A percentile compares a stretch with the other conserved stretches of the same genome.
Conservation (phyloP, 768 basidiomycete species). For the Imleria badia region DNA sequence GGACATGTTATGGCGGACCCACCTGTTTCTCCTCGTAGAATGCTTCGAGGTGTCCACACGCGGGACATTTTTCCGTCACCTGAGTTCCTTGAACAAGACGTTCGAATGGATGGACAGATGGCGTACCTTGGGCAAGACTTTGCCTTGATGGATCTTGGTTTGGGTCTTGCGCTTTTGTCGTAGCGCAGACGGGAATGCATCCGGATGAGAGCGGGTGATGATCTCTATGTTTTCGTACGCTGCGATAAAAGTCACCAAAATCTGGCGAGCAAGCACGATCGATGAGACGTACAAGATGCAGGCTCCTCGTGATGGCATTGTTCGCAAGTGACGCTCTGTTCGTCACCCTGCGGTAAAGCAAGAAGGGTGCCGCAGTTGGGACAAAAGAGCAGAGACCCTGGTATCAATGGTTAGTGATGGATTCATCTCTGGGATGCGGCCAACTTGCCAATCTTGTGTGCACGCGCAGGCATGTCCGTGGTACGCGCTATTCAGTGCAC, state of each 20-base stretch:
- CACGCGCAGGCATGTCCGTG: slow-evolving; percentile 27
- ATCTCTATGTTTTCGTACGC: slow-evolving; percentile 93
- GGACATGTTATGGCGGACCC: slow-evolving; percentile 13
- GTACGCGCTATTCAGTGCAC: not conserved
- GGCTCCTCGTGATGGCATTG: slow-evolving; percentile 88
- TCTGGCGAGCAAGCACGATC: not conserved
- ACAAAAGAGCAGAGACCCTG: slow-evolving; percentile 93
- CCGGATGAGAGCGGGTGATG: slow-evolving; percentile 86
- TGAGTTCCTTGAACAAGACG: slow-evolving; percentile 28
- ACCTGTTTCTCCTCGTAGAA: slow-evolving; percentile 91
- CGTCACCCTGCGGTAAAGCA: slow-evolving; percentile 72
- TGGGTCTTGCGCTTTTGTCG: slow-evolving; percentile 88
- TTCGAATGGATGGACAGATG: slow-evolving; percentile 15
- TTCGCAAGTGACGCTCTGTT: slow-evolving; percentile 77
- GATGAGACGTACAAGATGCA: slow-evolving; percentile 71
- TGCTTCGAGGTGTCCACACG: slow-evolving; percentile 81
- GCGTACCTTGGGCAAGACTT: slow-evolving; percentile 65
- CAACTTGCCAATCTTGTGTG: slow-evolving; percentile 49
- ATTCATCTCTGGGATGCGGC: not conserved
- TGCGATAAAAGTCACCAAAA: slow-evolving; percentile 28
- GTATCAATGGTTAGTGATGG: slow-evolving; percentile 1
- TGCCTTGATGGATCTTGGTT: slow-evolving; percentile 73
- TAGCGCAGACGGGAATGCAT: slow-evolving; percentile 90
- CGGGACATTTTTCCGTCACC: slow-evolving; percentile 89
- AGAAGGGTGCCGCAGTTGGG: slow-evolving; percentile 90